A percentile compares a stretch with the other conserved stretches of the same genome.
Conservation (phyloP, 306 rosid genomes). For the Corylus americana region DNA sequence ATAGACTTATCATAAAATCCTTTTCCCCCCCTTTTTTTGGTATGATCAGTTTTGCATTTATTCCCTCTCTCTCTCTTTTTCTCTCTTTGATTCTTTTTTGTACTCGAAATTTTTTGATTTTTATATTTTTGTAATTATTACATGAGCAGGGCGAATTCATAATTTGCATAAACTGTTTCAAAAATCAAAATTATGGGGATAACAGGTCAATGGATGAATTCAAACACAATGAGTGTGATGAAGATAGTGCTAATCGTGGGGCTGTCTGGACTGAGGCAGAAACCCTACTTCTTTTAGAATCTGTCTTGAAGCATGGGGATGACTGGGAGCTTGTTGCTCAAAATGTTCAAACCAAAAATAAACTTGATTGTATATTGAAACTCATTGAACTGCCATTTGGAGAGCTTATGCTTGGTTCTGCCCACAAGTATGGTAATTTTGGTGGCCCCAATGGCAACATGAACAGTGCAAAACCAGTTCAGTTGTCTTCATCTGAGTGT, state of each 20-base stretch:
- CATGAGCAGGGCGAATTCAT: conserved; percentile 60
- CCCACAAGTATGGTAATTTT: conserved; percentile 38
- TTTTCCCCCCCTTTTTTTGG: not conserved
- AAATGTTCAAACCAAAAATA: conserved; percentile 70
- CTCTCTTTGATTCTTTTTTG: not conserved
- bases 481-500: conserved; percentile 39
- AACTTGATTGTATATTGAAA: conserved; percentile 77
- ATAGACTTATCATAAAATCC: not conserved
- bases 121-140: conserved; percentile 25
- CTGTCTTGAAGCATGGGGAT: conserved; percentile 91
- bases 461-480: conserved; percentile 43
- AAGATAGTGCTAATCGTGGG: conserved; percentile 34
- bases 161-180: conserved; percentile 66
- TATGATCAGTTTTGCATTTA: not conserved
- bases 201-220: conserved; percentile 63
- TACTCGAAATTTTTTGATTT: not conserved
- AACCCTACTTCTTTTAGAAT: conserved; percentile 84
- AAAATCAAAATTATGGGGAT: conserved; percentile 71
- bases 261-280: conserved; percentile 88
- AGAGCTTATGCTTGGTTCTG: conserved; percentile 61
- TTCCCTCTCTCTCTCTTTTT: not conserved
- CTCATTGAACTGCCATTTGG: conserved; percentile 92
- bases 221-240: conserved; percentile 43
- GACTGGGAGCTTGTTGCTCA: conserved; percentile 93
- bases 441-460: conserved; percentile 33